phyloP scores from a whole-genome alignment of 129 eudicot genomes.

The Artemisia annua region DNA sequence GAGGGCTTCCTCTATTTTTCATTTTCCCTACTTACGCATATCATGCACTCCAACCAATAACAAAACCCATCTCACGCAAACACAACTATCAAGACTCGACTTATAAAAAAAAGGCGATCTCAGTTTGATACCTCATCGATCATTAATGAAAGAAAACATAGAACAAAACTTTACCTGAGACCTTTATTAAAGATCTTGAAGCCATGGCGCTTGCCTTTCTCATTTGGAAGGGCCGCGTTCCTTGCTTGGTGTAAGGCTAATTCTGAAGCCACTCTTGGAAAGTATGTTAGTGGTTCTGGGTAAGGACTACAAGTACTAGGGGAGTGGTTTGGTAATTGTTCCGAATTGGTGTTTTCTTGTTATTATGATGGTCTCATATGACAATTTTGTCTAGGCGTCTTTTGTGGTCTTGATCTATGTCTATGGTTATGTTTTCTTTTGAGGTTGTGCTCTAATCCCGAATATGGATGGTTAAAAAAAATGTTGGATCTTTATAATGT shows the following conservation, averaged over 20 bases:
- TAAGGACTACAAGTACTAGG: conserved; percentile 91
- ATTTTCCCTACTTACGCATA: no score
- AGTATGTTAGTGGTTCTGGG: conserved; percentile 51
- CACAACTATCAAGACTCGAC: no score
- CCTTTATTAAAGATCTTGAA: no score
- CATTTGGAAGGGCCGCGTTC: conserved; percentile 42
- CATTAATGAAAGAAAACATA: no score
- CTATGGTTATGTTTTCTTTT: conserved; percentile 18
- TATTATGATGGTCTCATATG: not conserved
- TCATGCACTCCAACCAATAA: no score
- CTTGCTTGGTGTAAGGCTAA: conserved; percentile 82
- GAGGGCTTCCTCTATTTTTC: no score
- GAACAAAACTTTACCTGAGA: no score
- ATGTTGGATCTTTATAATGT: no score
- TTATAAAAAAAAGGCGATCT: no score
- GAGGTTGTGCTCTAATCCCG: conserved; percentile 9
- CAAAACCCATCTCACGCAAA: no score
- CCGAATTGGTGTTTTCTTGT: conserved; percentile 6
- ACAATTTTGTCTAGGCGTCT: conserved; percentile 26
- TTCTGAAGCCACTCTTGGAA: conserved; percentile 90
- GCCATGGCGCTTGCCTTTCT: no score
- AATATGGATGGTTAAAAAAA: conserved; percentile 13
- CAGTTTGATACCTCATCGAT: no score
- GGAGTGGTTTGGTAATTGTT: not conserved
- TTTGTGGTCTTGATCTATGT: conserved; percentile 18